phyloP scores from a whole-genome alignment of 106 monocot species.

The Acorus gramineus region DNA sequence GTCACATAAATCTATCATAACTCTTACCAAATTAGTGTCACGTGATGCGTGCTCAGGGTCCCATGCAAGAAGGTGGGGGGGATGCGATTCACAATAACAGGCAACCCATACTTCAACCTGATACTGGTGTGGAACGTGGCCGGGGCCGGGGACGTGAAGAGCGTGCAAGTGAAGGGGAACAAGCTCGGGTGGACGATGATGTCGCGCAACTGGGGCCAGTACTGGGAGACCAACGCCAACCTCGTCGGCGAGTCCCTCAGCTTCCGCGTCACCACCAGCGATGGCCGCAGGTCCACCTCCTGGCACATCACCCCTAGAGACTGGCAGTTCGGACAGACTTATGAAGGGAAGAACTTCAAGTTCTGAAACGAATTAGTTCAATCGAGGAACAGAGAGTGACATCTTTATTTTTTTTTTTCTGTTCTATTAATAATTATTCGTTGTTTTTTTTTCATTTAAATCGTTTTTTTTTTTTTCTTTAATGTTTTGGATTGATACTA shows the following conservation, averaged over 20 bases:
- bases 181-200: conserved; percentile 19
- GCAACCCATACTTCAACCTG: conserved; percentile 32
- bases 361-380: neutral
- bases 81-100: conserved; percentile 25
- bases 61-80: conserved; percentile 39
- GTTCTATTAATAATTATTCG: too few species aligned
- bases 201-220: conserved; percentile 36
- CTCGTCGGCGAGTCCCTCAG: conserved; percentile 27
- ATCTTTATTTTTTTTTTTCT: too few species aligned
- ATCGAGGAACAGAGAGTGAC: too few species aligned
- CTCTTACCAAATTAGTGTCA: neutral
- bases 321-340: conserved; percentile 58
- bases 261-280: conserved; percentile 39
- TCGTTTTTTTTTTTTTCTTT: too few species aligned
- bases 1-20: too few species aligned
- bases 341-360: conserved; percentile 43
- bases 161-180: conserved; percentile 22
- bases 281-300: conserved; percentile 26
- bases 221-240: conserved; percentile 20
- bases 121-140: conserved; percentile 41
- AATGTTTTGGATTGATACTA: too few species aligned
- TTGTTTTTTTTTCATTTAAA: too few species aligned
- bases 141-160: conserved; percentile 37
- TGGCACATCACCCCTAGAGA: conserved; percentile 25
- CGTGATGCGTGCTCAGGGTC: conserved; percentile 11